Evolutionary conservation across 208 protist species (phyloP), one percentile per base, ranked within the genome.

Genomic region (Novymonas esmeraldas): DNA sequence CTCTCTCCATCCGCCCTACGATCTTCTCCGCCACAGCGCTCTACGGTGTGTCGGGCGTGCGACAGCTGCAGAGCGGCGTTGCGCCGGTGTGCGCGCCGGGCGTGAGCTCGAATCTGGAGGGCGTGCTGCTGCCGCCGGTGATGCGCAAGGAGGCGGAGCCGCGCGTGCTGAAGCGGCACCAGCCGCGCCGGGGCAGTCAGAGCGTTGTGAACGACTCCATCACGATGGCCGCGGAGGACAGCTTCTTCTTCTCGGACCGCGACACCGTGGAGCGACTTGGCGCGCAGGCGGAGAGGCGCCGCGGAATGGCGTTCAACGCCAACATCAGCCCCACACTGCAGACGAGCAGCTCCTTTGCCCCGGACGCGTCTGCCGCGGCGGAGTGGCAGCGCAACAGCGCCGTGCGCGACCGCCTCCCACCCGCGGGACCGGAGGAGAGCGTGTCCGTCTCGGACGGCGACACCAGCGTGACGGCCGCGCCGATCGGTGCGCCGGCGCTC

Each of bases 1-100:
- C 46, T 10, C 73, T 83, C 34, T 70, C 83, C 7, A 60, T 62
- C 2, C 70, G 76, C 28, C 78, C 87, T 11, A 82, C 79, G 5
- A 65, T 86, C 45, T 90, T 88, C 64, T 89, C 73, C 39, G 82
- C 84, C 22, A 87, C 76, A 11, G 74, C 87, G n/a, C 75, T 89
- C 33, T 92, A 88, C 76, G 83, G 84, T 2, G 66, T 83, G 11
- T 46, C 60, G 2, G 84, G 84, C 9, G 54, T 95, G n/a, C 61
- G 63, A 10, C 77, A 81, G 51, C 61, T 94, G 22, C 57, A 77
- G 57, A 45, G 51, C 7, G 90, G 90, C 20, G 48, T 84, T 54
- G 13, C 58, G 20, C 85, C 90, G 4, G 58, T 89, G 39, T 82
- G 73, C 49, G 63, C 87, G 3, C 57, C 59, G 7, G 85, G 84